Conservation (phyloP, 2,329 filamentous ascomycete species). For the Fusarium paranaense region DNA sequence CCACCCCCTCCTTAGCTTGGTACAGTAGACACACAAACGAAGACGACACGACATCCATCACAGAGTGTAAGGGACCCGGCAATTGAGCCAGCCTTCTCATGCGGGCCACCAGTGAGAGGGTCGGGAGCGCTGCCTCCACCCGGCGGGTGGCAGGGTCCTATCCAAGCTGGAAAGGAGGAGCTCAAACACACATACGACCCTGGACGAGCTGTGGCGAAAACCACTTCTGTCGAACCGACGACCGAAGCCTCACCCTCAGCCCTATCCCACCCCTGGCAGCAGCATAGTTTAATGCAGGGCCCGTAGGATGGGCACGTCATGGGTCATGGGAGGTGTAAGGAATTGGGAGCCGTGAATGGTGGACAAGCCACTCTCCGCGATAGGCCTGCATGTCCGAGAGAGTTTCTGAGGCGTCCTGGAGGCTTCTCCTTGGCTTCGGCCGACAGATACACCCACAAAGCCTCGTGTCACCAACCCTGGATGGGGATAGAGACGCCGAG, state of each 20-base stretch:
- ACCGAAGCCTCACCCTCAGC: conserved; percentile 42
- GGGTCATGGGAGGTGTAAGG: conserved; percentile 8
- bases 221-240: conserved; percentile 34
- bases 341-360: background rate
- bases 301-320: conserved; percentile 39
- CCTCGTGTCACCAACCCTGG: background rate
- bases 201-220: conserved; percentile 45
- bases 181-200: conserved; percentile 27
- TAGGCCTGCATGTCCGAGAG: conserved; percentile 28
- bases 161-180: conserved; percentile 36
- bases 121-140: conserved; percentile 36
- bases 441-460: background rate
- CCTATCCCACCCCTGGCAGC: conserved; percentile 41
- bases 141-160: conserved; percentile 30
- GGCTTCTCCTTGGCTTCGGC: conserved; percentile 21
- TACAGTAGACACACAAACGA: background rate
- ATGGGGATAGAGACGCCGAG: conserved; percentile 15
- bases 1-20: conserved; percentile 14
- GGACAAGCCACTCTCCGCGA: conserved; percentile 7
- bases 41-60: conserved; percentile 22
- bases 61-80: conserved; percentile 30
- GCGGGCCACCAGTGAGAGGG: conserved; percentile 33
- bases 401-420: conserved; percentile 30
- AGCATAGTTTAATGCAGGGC: conserved; percentile 31
- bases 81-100: conserved; percentile 24